Evolutionary conservation across 208 protist species (phyloP).

Genomic region (Crithidia acanthocephali): DNA sequence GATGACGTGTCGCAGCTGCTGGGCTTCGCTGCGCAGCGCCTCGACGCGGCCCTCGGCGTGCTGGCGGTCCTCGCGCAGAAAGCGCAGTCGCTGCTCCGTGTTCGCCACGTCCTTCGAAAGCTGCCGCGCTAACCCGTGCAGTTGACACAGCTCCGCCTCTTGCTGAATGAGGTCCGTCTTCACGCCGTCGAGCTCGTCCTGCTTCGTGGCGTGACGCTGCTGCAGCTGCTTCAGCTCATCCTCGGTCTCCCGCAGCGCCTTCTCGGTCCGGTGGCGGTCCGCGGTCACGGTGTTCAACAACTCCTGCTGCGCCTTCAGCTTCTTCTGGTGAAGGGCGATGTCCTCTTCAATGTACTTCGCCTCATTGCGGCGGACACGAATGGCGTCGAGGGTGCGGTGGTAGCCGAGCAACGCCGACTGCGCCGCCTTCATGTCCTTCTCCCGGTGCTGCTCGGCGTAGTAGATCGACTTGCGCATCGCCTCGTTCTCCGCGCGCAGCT

Average conservation of each 20-base stretch:
- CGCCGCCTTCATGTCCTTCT: constrained; percentile 78
- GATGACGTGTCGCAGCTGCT: constrained; percentile 95
- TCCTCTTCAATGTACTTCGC: constrained; percentile 91
- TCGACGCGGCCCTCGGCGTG: constrained; percentile 58
- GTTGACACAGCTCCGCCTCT: constrained; percentile 89
- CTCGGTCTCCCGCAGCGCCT: constrained; percentile 96
- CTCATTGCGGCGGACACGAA: constrained; percentile 85
- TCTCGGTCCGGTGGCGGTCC: constrained; percentile 97
- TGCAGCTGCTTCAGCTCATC: constrained; percentile 95
- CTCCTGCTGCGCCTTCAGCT: constrained; percentile 96
- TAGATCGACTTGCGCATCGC: constrained; percentile 91
- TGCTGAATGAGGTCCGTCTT: constrained; percentile 97
- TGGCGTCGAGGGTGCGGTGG: constrained; percentile 93
- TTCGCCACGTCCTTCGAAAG: constrained; percentile 82
- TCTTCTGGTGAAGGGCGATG: constrained; percentile 89
- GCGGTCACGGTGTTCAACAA: constrained; percentile 96
- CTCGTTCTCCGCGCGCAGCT: constrained; percentile 91
- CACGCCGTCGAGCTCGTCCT: constrained; percentile 93
- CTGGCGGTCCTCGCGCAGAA: constrained; percentile 69
- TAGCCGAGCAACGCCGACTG: constrained; percentile 83
- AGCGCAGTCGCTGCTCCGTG: constrained; percentile 76
- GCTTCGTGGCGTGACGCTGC: constrained; percentile 93
- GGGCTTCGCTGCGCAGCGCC: constrained; percentile 83
- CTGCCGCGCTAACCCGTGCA: constrained; percentile 77
- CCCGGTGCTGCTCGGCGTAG: constrained; percentile 91